phyloP scores from a whole-genome alignment of 208 protist species.

The Acanthamoeba royreba region DNA sequence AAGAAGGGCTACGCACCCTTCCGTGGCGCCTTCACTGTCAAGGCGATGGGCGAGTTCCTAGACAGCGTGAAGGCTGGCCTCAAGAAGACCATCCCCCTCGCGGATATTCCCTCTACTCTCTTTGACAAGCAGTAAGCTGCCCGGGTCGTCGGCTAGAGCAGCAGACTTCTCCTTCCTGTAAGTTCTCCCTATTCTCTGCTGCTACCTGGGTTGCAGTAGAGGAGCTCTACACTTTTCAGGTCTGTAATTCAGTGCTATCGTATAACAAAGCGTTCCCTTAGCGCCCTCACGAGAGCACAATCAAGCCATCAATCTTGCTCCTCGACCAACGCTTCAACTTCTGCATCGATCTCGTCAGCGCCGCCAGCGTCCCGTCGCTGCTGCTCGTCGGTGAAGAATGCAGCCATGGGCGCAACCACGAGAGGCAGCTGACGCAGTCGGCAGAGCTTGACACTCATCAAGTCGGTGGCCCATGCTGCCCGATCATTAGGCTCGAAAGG shows the following conservation, averaged over 20 bases:
- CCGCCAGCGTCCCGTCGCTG: not conserved
- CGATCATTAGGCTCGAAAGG: not conserved
- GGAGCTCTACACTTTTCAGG: too few relatives aligned
- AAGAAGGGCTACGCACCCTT: not conserved
- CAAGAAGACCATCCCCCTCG: not conserved
- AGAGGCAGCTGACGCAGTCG: not conserved
- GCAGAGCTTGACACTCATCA: constrained; percentile 29
- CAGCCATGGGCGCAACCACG: not conserved
- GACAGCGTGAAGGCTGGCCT: not conserved
- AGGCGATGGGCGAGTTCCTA: constrained; percentile 15
- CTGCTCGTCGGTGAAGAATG: not conserved
- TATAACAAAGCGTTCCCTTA: too few relatives aligned
- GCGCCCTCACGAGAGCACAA: too few relatives aligned
- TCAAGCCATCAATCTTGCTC: too few relatives aligned
- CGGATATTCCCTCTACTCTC: not conserved
- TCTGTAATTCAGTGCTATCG: too few relatives aligned
- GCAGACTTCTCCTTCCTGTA: too few relatives aligned
- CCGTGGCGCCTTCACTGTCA: not conserved
- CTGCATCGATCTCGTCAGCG: not conserved
- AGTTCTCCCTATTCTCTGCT: too few relatives aligned
- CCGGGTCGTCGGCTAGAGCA: too few relatives aligned
- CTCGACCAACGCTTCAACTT: too few relatives aligned
- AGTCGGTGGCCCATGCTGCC: constrained; percentile 14
- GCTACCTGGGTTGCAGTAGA: too few relatives aligned
- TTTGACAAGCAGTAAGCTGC: too few relatives aligned